phyloP scores from a whole-genome alignment of 495 filamentous ascomycete species.

The Amphirosellinia nigrospora region DNA sequence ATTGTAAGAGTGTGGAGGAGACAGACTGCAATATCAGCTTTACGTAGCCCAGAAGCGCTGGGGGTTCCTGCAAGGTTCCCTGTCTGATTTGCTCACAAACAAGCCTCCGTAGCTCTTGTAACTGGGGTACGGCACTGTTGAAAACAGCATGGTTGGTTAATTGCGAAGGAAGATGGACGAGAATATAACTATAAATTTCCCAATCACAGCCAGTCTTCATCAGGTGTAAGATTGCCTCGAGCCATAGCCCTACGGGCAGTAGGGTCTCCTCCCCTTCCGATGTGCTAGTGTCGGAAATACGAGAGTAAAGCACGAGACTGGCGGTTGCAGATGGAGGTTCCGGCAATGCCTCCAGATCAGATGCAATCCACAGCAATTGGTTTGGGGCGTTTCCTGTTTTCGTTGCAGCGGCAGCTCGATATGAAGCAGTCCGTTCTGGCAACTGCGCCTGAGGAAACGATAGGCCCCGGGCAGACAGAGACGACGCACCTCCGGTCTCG shows the following conservation, averaged over 20 bases:
- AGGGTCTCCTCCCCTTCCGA: slow-evolving; percentile 39
- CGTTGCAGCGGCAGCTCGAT: slow-evolving; percentile 45
- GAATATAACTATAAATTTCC: slow-evolving; percentile 91
- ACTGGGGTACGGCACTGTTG: slow-evolving; percentile 67
- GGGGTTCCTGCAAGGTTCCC: slow-evolving; percentile 79
- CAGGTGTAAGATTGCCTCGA: slow-evolving; percentile 74
- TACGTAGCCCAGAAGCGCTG: slow-evolving; percentile 73
- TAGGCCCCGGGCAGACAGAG: slow-evolving; percentile 51
- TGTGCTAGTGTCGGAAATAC: slow-evolving; percentile 30
- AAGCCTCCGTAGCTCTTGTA: slow-evolving; percentile 76
- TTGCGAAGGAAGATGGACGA: slow-evolving; percentile 86
- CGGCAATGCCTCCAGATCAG: slow-evolving; percentile 59
- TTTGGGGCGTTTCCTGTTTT: slow-evolving; percentile 43
- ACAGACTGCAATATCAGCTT: slow-evolving; percentile 85
- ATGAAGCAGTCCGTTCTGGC: slow-evolving; percentile 40
- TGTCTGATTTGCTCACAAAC: slow-evolving; percentile 82
- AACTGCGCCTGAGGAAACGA: slow-evolving; percentile 55
- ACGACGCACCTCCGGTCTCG: slow-evolving; percentile 37
- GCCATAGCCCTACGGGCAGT: slow-evolving; percentile 74
- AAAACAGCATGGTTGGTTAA: slow-evolving; percentile 91
- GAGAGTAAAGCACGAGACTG: slow-evolving; percentile 50
- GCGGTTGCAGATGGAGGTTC: slow-evolving; percentile 48
- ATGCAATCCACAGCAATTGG: slow-evolving; percentile 57
- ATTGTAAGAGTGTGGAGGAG: slow-evolving; percentile 84
- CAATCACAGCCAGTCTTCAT: slow-evolving; percentile 83